Percentiles rank a stretch among this genome's conserved stretches.
Conservation (phyloP, 257 asterid species). For the Fraxinus quadrangulata region DNA sequence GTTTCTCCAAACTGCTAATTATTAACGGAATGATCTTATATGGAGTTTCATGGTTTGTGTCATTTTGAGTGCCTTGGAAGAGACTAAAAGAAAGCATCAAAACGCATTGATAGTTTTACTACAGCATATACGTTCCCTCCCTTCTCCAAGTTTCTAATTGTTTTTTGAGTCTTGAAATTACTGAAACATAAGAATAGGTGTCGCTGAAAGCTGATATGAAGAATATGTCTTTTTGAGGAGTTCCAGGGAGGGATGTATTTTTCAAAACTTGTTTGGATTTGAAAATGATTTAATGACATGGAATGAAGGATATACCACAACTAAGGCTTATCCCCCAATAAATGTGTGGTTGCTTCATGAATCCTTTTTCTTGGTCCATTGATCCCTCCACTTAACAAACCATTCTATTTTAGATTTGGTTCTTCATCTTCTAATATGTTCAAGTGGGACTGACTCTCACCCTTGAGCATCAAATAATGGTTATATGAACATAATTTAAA, state of each 20-base stretch:
- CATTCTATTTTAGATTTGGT: neutral
- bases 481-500: no score
- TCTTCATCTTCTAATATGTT: neutral
- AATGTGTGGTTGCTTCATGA: neutral
- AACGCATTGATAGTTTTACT: neutral
- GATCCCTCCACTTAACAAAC: neutral
- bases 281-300: neutral
- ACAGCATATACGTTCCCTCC: neutral
- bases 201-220: neutral
- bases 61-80: neutral
- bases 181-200: neutral
- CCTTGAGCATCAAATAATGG: neutral
- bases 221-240: neutral
- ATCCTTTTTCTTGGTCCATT: neutral
- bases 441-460: neutral
- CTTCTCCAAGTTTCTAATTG: neutral
- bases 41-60: neutral
- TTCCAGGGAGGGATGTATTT: neutral
- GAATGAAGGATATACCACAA: neutral
- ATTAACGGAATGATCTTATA: neutral
- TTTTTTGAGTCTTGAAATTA: neutral
- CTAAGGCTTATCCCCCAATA: neutral
- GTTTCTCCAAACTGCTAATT: neutral
- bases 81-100: neutral
- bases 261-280: neutral